Evolutionary conservation across 371 early-diverging fungal species (phyloP), one percentile per base, ranked within the genome.

Genomic region (Blakeslea trispora): DNA sequence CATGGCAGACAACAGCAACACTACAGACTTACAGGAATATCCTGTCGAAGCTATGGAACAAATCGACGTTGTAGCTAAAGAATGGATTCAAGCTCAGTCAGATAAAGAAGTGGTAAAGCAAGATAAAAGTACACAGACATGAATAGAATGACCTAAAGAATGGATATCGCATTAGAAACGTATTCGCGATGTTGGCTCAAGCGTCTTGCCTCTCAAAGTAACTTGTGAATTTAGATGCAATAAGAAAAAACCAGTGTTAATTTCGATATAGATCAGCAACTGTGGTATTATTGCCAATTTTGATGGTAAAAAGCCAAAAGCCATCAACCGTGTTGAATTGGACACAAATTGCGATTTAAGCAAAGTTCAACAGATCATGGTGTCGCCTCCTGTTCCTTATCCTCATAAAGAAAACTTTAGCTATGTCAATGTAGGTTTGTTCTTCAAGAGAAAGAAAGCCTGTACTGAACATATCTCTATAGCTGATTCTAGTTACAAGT

Each of bases 241-340:
- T 18, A n/a, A n/a, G n/a, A n/a, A n/a, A n/a, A 37, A 10, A n/a
- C 7, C 21, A 0, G 8, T 11, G 42, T 15, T 23, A 28, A 24
- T n/a, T 19, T 35, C 14, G 9, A 0, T 15, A 34, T 61, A 72
- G 71, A 69, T 79, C 32, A 76, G 73, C 46, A 86, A 86, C 61
- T 86, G 79, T 66, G 86, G 86, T 15, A 64, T 86, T n/a, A 72
- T 84, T 14, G 73, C 81, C 10, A 77, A 84, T 43, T 68, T 81
- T 48, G 77, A 81, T 37, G 70, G 77, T 37, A 77, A 75, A 24
- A 69, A 61, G 50, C 70, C 84, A 1, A 64, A 64, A 40, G 81
- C 81, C 0, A 75, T 86, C 62, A 84, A 86, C 59, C 75, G 86
- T 19, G 66, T 86, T 28, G 86, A 86, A 53, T 57, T 84, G 8